phyloP scores from a whole-genome alignment of 2,329 filamentous ascomycete species.

The Bimuria novae-zelandiae region DNA sequence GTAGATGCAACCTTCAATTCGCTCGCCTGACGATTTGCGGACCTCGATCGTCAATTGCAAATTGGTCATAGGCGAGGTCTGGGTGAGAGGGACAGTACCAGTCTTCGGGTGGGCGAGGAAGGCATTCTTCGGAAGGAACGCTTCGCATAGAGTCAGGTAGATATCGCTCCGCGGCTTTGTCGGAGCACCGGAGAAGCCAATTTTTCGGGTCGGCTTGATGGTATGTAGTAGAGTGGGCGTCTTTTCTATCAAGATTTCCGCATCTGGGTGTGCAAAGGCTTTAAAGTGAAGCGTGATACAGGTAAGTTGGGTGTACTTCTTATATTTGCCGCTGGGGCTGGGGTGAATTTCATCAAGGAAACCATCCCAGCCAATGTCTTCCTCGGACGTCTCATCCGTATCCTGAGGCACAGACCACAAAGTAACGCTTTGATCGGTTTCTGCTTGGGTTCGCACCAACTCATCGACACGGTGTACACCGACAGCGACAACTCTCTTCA shows the following conservation, averaged over 20 bases:
- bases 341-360: conserved; percentile 68
- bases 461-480: conserved; percentile 77
- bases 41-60: conserved; percentile 90
- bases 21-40: conserved; percentile 74
- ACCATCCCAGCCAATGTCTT: conserved; percentile 71
- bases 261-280: conserved; percentile 76
- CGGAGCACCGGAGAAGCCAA: conserved; percentile 92
- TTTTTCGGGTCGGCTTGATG: conserved; percentile 79
- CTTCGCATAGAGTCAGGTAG: conserved; percentile 83
- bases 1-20: conserved; percentile 86
- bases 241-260: conserved; percentile 78
- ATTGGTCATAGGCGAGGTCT: conserved; percentile 69
- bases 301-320: conserved; percentile 73
- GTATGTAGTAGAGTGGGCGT: conserved; percentile 87
- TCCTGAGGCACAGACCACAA: conserved; percentile 70
- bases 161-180: conserved; percentile 90
- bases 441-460: conserved; percentile 71
- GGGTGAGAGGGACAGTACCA: conserved; percentile 75
- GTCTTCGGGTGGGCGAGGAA: conserved; percentile 72
- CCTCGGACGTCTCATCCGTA: conserved; percentile 47
- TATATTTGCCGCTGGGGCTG: conserved; percentile 74
- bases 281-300: conserved; percentile 79
- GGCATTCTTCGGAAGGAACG: conserved; percentile 71
- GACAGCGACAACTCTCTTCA: conserved; percentile 74
- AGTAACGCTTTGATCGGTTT: conserved; percentile 74